These are phyloP conservation scores for Leccinum rimulosum DNA, from an alignment of 768 basidiomycete genomes.

Conservation along the genomic window DNA sequence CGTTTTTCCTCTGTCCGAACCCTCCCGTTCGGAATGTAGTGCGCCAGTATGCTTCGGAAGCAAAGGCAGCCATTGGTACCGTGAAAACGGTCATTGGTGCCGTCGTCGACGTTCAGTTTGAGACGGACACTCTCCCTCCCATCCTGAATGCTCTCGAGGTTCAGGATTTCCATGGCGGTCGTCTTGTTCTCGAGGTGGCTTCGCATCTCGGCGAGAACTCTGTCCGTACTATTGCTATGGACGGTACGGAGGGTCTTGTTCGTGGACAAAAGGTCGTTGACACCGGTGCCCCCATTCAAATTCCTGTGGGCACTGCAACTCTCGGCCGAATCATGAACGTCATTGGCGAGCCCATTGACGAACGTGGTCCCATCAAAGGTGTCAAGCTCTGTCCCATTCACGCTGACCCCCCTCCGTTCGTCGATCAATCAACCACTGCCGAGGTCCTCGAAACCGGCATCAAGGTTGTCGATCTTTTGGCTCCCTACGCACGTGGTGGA, in stretches of 20 bases:
- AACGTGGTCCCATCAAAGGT: slow-evolving; percentile 98
- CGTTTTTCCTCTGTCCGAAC: not conserved
- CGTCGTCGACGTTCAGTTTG: slow-evolving; percentile 99
- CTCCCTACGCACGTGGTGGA: slow-evolving; percentile 99
- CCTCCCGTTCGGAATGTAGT: slow-evolving; percentile 36
- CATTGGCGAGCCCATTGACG: slow-evolving; percentile 99
- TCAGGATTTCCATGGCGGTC: slow-evolving; percentile 88
- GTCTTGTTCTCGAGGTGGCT: slow-evolving; percentile 98
- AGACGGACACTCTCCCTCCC: slow-evolving; percentile 84
- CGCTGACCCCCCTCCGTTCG: slow-evolving; percentile 95
- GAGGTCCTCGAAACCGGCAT: slow-evolving; percentile 99
- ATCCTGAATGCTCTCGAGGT: slow-evolving; percentile 99
- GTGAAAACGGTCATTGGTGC: slow-evolving; percentile 99
- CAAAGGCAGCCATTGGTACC: slow-evolving; percentile 65
- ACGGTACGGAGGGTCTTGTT: slow-evolving; percentile 99
- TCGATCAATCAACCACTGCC: slow-evolving; percentile 98
- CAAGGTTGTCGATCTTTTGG: slow-evolving; percentile 99
- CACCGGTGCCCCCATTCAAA: slow-evolving; percentile 93
- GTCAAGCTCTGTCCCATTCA: slow-evolving; percentile 92
- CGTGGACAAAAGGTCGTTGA: slow-evolving; percentile 97
- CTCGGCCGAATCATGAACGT: slow-evolving; percentile 99
- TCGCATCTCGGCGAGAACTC: slow-evolving; percentile 99
- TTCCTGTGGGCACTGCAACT: slow-evolving; percentile 92
- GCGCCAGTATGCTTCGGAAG: slow-evolving; percentile 91
- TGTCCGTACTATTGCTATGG: slow-evolving; percentile 99